Evolutionary conservation across 768 basidiomycete species (phyloP), one percentile per base, ranked within the genome.

Genomic region (Auriscalpium vulgare): DNA sequence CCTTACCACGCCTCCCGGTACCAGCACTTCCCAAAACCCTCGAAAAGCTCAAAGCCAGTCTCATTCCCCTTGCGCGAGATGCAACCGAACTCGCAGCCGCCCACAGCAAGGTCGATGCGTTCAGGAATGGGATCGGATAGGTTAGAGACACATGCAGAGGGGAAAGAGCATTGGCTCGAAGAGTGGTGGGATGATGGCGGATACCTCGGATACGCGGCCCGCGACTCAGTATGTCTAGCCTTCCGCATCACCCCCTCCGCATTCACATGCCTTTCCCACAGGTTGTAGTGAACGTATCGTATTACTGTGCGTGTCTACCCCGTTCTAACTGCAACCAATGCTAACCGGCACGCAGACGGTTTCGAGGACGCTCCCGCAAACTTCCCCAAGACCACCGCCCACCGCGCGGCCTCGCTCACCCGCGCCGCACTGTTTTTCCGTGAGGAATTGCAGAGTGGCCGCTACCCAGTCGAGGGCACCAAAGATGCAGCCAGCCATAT

Each of bases 171-270:
- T 63, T 97, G 94, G 94, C 74, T 97, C 23, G 89, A 91, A 62
- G 81, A 89, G 56, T 97, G 95, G 92, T 97, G 95, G 94, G 93
- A 97, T n/a, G n/a, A n/a, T 61, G 69, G 66, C 14, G 90, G 75
- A 1, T 97, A 97, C 65, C 76, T 94, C 63, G 78, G 82, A 5
- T 97, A 94, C 67, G n/a, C n/a, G n/a, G n/a, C n/a, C n/a, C 75
- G 94, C 52, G 94, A 95, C 62, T 85, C 91, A 50, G 90, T 89
- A 62, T 52, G 83, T 63, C 2, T 29, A n/a, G 21, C 40, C 14
- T 43, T 13, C 21, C 21, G n/a, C 21, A 10, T 53, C 35, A 3
- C 51, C 44, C 21, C 23, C 40, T n/a, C 23, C 11, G 40, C 29
- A 37, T 9, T 47, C 23, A 46, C 57, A 59, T 47, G 61, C 47